phyloP scores from a whole-genome alignment of 257 asterid genomes.

The Nicotiana attenuata region DNA sequence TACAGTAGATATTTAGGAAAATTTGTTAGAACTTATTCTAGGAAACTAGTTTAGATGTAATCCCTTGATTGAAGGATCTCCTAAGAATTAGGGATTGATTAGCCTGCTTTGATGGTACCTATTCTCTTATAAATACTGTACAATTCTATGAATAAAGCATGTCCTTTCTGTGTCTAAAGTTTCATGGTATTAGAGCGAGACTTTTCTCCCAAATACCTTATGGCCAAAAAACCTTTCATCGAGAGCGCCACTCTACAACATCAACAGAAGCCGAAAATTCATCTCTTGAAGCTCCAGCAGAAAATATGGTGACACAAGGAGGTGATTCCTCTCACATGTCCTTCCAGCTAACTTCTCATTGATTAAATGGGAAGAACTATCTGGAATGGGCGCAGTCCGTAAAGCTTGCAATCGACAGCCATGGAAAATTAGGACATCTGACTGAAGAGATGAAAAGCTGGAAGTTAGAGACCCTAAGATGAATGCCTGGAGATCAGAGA shows the following conservation, averaged over 20 bases:
- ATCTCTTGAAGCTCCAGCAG: too few relatives aligned
- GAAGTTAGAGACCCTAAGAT: not conserved
- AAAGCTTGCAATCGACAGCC: not conserved
- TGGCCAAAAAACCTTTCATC: too few relatives aligned
- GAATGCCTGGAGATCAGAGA: not conserved
- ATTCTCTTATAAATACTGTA: not conserved
- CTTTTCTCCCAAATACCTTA: too few relatives aligned
- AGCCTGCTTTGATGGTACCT: not conserved
- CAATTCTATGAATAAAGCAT: not conserved
- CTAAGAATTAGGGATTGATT: not conserved
- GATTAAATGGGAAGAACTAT: not conserved
- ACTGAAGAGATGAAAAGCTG: not conserved
- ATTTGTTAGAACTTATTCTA: not conserved
- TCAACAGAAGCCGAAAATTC: too few relatives aligned
- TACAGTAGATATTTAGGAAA: too few relatives aligned
- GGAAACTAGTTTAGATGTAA: not conserved
- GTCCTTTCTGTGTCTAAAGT: not conserved
- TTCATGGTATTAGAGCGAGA: too few relatives aligned
- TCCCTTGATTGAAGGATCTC: not conserved
- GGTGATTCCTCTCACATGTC: too few relatives aligned
- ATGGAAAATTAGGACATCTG: not conserved
- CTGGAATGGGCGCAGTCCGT: not conserved
- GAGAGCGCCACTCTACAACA: too few relatives aligned
- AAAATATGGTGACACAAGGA: too few relatives aligned
- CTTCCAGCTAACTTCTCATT: not conserved